These are phyloP conservation scores for Fusarium sp. DNA, from an alignment of 2,329 filamentous ascomycete genomes.

Conservation along the genomic window DNA sequence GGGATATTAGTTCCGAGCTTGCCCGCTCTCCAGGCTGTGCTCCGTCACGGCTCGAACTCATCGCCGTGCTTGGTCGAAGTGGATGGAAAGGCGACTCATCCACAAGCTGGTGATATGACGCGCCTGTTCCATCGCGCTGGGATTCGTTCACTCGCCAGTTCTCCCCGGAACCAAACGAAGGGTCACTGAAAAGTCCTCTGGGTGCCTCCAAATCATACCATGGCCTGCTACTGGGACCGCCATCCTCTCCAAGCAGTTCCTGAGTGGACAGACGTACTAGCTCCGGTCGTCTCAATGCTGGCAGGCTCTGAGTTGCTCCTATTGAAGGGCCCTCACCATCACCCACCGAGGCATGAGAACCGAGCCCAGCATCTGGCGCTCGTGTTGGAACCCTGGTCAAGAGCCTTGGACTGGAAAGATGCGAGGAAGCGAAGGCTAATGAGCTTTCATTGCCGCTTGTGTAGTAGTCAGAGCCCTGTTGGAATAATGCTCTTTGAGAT, in stretches of 20 bases:
- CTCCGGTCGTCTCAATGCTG: slow-evolving; percentile 40
- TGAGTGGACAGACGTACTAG: slow-evolving; percentile 36
- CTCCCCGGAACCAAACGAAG: slow-evolving; percentile 50
- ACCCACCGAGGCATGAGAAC: neutral
- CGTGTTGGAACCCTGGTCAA: slow-evolving; percentile 25
- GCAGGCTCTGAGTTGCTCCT: slow-evolving; percentile 40
- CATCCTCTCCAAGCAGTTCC: slow-evolving; percentile 29
- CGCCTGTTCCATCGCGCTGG: slow-evolving; percentile 42
- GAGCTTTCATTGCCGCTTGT: slow-evolving; percentile 49
- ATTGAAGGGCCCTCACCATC: neutral
- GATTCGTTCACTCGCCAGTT: slow-evolving; percentile 49
- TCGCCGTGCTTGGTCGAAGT: slow-evolving; percentile 44
- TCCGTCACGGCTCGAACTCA: slow-evolving; percentile 30
- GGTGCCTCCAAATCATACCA: slow-evolving; percentile 42
- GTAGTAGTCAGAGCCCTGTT: slow-evolving; percentile 37
- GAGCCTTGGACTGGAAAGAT: slow-evolving; percentile 41
- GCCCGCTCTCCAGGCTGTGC: slow-evolving; percentile 35
- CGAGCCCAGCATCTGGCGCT: neutral
- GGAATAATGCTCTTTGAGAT: slow-evolving; percentile 29
- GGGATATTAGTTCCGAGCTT: slow-evolving; percentile 35
- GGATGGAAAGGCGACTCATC: slow-evolving; percentile 52
- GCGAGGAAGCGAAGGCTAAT: slow-evolving; percentile 45
- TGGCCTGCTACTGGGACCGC: slow-evolving; percentile 15
- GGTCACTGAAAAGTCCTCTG: slow-evolving; percentile 40
- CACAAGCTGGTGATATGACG: slow-evolving; percentile 48